phyloP scores from a whole-genome alignment of 169 alveolate genomes.

The Cryptosporidium sp. region DNA sequence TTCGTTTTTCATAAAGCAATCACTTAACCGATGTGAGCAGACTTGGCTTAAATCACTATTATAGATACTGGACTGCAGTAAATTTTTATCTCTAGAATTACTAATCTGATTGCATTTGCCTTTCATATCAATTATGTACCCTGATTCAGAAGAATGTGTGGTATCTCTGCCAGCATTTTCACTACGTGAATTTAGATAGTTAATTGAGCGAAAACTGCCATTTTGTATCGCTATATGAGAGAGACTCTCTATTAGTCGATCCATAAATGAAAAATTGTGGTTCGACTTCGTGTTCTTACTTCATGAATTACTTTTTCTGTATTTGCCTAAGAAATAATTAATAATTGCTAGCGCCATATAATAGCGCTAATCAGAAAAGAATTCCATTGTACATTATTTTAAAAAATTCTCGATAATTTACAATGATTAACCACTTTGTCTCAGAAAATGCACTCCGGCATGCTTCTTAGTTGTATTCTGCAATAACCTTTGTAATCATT shows the following conservation, averaged over 20 bases:
- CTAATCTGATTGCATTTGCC: not conserved
- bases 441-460: not conserved
- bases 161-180: not conserved
- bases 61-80: not conserved
- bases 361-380: not conserved
- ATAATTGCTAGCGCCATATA: conserved; percentile 3
- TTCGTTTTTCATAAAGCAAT: not conserved
- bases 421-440: not conserved
- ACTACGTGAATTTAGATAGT: not conserved
- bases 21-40: not conserved
- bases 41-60: not conserved
- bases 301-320: conserved; percentile 12
- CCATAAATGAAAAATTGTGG: conserved; percentile 38
- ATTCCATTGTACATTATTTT: not conserved
- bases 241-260: conserved; percentile 55
- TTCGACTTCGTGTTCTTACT: not conserved
- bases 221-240: conserved; percentile 35
- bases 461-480: not conserved
- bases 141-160: conserved; percentile 15
- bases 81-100: not conserved
- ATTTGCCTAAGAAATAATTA: not conserved
- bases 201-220: not conserved
- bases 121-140: not conserved
- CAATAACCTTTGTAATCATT: not conserved
- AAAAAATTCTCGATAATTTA: not conserved